Base-by-base conservation (phyloP, 1,284 basidiomycete species). In the Volvariella surrecta region DNA sequence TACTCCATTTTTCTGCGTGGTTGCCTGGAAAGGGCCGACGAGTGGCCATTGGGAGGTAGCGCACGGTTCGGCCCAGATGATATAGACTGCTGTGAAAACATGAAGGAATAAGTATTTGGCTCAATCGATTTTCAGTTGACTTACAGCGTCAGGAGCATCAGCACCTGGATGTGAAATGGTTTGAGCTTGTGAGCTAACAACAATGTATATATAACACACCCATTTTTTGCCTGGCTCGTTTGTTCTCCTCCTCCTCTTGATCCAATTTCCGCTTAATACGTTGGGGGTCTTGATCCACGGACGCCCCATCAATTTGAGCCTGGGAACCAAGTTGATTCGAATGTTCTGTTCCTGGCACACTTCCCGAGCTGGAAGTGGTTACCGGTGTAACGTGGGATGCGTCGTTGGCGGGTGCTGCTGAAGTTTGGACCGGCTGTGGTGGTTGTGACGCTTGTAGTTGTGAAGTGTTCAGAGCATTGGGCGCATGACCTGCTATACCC, bases 1-100 rank as follows among this genome's bases (percentile, higher is more conserved):
- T 98, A 99, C 66, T 93, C 89, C 52, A 98, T 88, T 63, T 86
- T 89, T 54, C 88, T 83, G 47, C 90, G 78, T 30, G 67, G 63
- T 51, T 73, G 75, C 42, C 64, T 63, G 42, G 24, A 28, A 28
- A 6, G 6, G 24, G 11, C 24, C 66, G 53, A 42, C 63, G 62
- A 53, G 51, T 22, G 58, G 53, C 24, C 24, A 28, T 28, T 28
- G 6, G 24, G 6, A 28, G 24, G 24, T 6, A 28, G 24, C 24
- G 24, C 24, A 28, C 24, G 24, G 24, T 28, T 28, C 6, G 24
- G 24, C 11, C 6, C 24, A 28, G 24, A 11, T 28, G 24, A 11
- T 28, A 28, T 28, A 28, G 24, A 28, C 24, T 28, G 24, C 11
- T 6, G 24, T 28, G 24, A 28, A 28, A 11, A 28, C 24, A 11